These are phyloP conservation scores for Chalciporus chontae DNA, from an alignment of 768 basidiomycete genomes.

Conservation along the genomic window DNA sequence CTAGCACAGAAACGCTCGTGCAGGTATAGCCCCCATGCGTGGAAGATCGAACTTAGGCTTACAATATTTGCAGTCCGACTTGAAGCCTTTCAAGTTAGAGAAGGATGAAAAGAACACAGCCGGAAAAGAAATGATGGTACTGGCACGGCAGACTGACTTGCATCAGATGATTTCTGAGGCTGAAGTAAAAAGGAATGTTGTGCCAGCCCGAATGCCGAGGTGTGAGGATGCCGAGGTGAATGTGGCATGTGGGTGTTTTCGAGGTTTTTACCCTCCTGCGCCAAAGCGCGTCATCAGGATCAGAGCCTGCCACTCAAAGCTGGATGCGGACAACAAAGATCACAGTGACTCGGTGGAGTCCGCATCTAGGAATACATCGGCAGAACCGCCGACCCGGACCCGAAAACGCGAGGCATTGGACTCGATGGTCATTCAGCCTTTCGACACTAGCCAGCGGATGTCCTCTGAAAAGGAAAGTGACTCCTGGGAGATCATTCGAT, in stretches of 20 bases:
- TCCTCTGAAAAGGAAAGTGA: too few relatives aligned
- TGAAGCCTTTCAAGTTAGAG: too few relatives aligned
- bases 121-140: too few relatives aligned
- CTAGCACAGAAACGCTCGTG: background rate
- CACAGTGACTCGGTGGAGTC: background rate
- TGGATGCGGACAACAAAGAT: background rate
- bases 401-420: background rate
- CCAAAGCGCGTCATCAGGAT: background rate
- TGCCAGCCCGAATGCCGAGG: too few relatives aligned
- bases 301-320: background rate
- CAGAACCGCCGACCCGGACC: background rate
- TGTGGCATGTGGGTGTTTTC: background rate
- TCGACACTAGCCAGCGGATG: too few relatives aligned
- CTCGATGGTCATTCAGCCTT: background rate
- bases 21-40: too few relatives aligned
- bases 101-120: too few relatives aligned
- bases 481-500: too few relatives aligned
- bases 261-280: background rate
- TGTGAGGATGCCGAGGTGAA: too few relatives aligned
- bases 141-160: too few relatives aligned
- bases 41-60: too few relatives aligned
- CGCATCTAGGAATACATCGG: background rate
- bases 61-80: too few relatives aligned
- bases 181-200: background rate
- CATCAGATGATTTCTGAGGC: background rate